Percentiles rank a stretch among this genome's conserved stretches.
These are phyloP conservation scores for Adansonia madagascariensis DNA, from an alignment of 441 rosid species.

Conservation along the genomic window DNA sequence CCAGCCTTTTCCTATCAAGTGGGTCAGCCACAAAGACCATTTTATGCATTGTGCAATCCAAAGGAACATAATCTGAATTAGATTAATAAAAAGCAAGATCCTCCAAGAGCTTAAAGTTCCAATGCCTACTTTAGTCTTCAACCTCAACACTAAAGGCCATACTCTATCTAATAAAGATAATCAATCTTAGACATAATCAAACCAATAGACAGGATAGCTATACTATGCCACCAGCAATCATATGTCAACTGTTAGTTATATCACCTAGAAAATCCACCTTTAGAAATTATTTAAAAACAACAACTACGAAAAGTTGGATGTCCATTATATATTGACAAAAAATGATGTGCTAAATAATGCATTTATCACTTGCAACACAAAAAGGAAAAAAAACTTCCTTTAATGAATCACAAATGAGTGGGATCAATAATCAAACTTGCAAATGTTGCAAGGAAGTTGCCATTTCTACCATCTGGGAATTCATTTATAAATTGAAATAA, in stretches of 20 bases:
- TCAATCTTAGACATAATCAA: not conserved
- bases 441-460: not conserved
- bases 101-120: not conserved
- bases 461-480: not conserved
- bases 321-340: not conserved
- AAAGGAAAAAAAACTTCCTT: not conserved
- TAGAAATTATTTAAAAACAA: not conserved
- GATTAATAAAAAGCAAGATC: not conserved
- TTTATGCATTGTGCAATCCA: not conserved
- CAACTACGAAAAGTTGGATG: not conserved
- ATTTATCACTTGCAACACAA: not conserved
- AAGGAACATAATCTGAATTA: not conserved
- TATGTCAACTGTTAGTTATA: not conserved
- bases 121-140: not conserved
- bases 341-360: not conserved
- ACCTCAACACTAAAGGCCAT: not conserved
- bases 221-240: not conserved
- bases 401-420: not conserved
- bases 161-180: conserved; percentile 10
- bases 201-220: conserved; percentile 17
- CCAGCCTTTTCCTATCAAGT: not conserved
- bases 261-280: conserved; percentile 7
- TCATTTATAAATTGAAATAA: not conserved
- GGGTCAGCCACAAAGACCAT: not conserved
- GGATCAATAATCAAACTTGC: not conserved